Conservation (phyloP, 495 filamentous ascomycete genomes). For the Eremomyces bilateralis region DNA sequence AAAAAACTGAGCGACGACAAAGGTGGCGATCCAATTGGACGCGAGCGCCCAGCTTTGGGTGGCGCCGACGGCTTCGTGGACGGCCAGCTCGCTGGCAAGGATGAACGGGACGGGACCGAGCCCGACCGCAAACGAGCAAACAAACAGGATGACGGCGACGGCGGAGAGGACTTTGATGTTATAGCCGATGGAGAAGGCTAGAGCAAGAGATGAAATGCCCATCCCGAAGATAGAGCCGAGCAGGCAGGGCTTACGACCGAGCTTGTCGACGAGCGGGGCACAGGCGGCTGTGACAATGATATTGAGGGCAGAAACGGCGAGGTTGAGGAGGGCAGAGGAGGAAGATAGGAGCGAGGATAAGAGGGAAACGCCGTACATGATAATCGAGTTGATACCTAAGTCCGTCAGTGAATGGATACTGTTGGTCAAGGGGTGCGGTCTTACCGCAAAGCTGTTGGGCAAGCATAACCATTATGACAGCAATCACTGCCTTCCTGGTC, state of each 20-base stretch:
- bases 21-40: constrained; percentile 80
- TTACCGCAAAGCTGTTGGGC: constrained; percentile 71
- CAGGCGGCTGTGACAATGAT: constrained; percentile 58
- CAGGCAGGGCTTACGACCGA: constrained; percentile 69
- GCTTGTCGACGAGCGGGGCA: constrained; percentile 63
- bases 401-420: too few relatives aligned
- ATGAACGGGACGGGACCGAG: constrained; percentile 90
- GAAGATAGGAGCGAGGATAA: constrained; percentile 55
- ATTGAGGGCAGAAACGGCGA: constrained; percentile 70
- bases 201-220: constrained; percentile 45
- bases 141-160: constrained; percentile 61
- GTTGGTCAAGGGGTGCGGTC: too few relatives aligned
- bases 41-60: constrained; percentile 68
- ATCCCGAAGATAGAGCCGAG: constrained; percentile 65
- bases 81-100: constrained; percentile 71
- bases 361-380: constrained; percentile 93
- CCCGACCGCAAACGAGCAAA: constrained; percentile 74
- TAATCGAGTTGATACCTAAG: constrained; percentile 91
- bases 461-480: constrained; percentile 78
- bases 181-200: constrained; percentile 55
- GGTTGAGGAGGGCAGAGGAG: constrained; percentile 57
- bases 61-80: constrained; percentile 69
- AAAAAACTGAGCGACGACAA: constrained; percentile 83
- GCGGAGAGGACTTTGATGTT: constrained; percentile 52
- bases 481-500: constrained; percentile 57